Evolutionary conservation across 805 yeast genomes (phyloP).

Genomic region (Spathaspora boniae): DNA sequence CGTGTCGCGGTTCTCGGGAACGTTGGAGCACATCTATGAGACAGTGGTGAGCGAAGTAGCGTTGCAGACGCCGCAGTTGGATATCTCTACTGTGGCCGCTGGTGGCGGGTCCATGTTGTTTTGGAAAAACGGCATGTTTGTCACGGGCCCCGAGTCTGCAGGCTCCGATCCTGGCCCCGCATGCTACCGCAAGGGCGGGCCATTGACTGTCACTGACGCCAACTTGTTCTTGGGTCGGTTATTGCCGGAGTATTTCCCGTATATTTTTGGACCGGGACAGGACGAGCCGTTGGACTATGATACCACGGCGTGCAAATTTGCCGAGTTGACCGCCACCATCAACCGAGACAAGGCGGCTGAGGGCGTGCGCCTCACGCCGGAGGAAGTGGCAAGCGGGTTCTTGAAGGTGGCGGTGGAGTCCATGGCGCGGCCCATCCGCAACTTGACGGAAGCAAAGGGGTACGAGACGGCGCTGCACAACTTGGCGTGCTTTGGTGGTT

Average conservation of each 20-base stretch:
- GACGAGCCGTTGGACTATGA: conserved; percentile 31
- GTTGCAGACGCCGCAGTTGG: conserved; percentile 44
- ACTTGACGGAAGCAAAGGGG: conserved; percentile 35
- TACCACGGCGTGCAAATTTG: conserved; percentile 49
- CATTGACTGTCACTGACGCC: conserved; percentile 39
- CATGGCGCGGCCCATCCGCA: conserved; percentile 34
- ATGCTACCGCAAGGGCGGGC: conserved; percentile 39
- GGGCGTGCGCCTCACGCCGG: conserved; percentile 20
- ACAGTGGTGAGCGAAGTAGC: conserved; percentile 44
- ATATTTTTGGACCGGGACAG: conserved; percentile 36
- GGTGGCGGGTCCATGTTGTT: conserved; percentile 43
- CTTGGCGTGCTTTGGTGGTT: conserved; percentile 35
- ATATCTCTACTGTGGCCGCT: conserved; percentile 45
- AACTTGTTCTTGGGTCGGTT: conserved; percentile 33
- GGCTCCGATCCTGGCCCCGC: conserved; percentile 41
- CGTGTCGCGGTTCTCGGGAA: conserved; percentile 40
- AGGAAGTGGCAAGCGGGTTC: conserved; percentile 32
- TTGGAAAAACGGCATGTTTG: conserved; percentile 37
- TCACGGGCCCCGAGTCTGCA: conserved; percentile 40
- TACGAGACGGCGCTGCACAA: conserved; percentile 27
- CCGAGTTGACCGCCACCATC: conserved; percentile 43
- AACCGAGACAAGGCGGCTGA: conserved; percentile 30
- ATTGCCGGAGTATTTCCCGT: conserved; percentile 35
- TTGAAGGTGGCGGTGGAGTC: conserved; percentile 32
- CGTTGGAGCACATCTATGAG: conserved; percentile 40